phyloP scores from a whole-genome alignment of 1,284 basidiomycete genomes.

The Wallemia ichthyophaga region DNA sequence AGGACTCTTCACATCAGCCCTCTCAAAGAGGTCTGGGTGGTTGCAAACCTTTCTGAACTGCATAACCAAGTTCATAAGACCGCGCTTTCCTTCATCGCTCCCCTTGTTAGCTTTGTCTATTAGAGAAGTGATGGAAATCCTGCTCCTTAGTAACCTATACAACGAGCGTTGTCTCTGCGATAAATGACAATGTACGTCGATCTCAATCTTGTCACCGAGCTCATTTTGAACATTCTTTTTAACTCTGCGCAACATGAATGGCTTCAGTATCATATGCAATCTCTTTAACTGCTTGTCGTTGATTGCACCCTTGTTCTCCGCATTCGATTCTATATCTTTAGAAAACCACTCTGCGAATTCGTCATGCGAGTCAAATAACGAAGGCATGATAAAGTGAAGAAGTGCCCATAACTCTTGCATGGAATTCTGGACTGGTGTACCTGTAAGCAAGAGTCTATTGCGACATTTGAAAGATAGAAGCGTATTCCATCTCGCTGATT shows the following conservation, averaged over 20 bases:
- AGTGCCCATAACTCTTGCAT: conserved; percentile 99
- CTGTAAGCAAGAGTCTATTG: conserved; percentile 78
- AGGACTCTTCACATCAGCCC: conserved; percentile 79
- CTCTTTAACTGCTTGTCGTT: conserved; percentile 88
- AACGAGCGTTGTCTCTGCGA: conserved; percentile 78
- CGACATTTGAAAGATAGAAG: conserved; percentile 83
- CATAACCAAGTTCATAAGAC: conserved; percentile 98
- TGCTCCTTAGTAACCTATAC: conserved; percentile 65
- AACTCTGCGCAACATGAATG: conserved; percentile 92
- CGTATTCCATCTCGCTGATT: conserved; percentile 94
- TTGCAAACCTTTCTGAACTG: conserved; percentile 99
- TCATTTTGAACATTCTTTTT: conserved; percentile 99
- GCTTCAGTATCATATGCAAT: conserved; percentile 95
- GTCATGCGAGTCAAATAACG: conserved; percentile 92
- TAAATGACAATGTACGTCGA: conserved; percentile 79
- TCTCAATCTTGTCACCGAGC: conserved; percentile 98
- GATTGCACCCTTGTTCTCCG: conserved; percentile 57
- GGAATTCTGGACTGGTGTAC: conserved; percentile 96
- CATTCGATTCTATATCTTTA: conserved; percentile 80
- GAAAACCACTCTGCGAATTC: conserved; percentile 99
- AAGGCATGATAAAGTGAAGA: conserved; percentile 99
- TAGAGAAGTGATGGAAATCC: conserved; percentile 82
- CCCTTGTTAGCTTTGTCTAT: conserved; percentile 71
- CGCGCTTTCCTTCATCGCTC: conserved; percentile 61
- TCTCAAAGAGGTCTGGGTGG: conserved; percentile 91